These are phyloP conservation scores for Camptophora hylomeconis DNA, from an alignment of 2,329 filamentous ascomycete genomes.

Conservation along the genomic window DNA sequence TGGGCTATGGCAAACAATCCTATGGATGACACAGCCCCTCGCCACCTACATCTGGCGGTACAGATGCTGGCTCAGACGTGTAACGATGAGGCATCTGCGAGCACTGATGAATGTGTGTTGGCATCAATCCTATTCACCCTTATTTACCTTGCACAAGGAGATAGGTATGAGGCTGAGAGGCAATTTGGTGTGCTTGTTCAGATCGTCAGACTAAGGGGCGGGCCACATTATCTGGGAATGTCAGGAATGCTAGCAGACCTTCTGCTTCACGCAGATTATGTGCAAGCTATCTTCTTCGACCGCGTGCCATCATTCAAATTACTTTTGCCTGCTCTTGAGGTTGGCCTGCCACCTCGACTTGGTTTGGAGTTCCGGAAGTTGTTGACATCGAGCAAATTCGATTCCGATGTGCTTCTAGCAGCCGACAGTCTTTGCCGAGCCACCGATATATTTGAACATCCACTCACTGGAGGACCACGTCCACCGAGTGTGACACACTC, in stretches of 20 bases:
- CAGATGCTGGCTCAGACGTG: slow-evolving; percentile 2
- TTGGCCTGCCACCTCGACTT: not conserved
- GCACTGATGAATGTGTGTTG: slow-evolving; percentile 4
- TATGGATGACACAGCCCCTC: not conserved
- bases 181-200: slow-evolving; percentile 3
- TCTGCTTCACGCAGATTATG: slow-evolving; percentile 3
- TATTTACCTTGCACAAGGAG: slow-evolving; percentile 5
- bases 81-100: slow-evolving; percentile 2
- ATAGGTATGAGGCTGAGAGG: slow-evolving; percentile 2
- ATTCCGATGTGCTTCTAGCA: not conserved
- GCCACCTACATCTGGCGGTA: slow-evolving; percentile 3
- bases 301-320: slow-evolving; percentile 3
- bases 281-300: slow-evolving; percentile 6
- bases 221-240: slow-evolving; percentile 4
- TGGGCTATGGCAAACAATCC: slow-evolving; percentile 3
- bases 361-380: slow-evolving; percentile 1
- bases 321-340: slow-evolving; percentile 1
- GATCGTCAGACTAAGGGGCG: slow-evolving; percentile 2
- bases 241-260: slow-evolving; percentile 2
- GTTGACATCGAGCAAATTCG: not conserved
- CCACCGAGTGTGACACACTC: not conserved
- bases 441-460: slow-evolving; percentile 3
- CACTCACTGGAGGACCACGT: not conserved
- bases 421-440: slow-evolving; percentile 4
- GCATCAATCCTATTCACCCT: slow-evolving; percentile 3